A percentile compares a stretch with the other conserved stretches of the same genome.
phyloP scores from a whole-genome alignment of 192 early-diverging fungal species.

The Geosiphon pyriformis region DNA sequence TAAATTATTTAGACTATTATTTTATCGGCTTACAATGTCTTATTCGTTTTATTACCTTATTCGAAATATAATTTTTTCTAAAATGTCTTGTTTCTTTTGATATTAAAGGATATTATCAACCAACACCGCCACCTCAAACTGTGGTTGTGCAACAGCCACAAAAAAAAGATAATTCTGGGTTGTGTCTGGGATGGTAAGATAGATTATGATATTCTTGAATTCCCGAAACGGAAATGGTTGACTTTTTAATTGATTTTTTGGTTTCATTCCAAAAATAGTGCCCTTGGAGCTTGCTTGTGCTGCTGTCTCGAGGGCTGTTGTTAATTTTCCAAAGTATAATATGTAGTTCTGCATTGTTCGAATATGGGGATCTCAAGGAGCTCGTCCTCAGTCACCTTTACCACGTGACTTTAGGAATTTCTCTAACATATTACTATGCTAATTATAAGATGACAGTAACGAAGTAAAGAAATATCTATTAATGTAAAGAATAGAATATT shows the following conservation, averaged over 20 bases:
- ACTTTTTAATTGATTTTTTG: not conserved
- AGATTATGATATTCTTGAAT: not conserved
- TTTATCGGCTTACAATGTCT: no score
- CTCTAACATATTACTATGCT: not conserved
- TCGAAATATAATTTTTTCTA: not conserved
- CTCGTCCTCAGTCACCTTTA: not conserved
- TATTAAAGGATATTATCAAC: not conserved
- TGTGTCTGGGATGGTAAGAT: conserved; percentile 13
- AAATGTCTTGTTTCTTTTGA: not conserved
- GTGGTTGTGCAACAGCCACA: conserved; percentile 11
- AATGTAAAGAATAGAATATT: conserved; percentile 9
- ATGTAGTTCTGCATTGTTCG: not conserved
- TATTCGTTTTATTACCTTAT: no score
- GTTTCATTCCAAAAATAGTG: not conserved
- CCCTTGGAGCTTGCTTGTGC: conserved; percentile 11
- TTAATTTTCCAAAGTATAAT: not conserved
- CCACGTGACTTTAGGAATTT: not conserved
- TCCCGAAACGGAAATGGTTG: not conserved
- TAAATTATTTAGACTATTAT: no score
- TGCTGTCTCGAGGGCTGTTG: conserved; percentile 5
- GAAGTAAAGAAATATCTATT: conserved; percentile 8
- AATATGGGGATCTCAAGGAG: not conserved
- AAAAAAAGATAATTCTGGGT: not conserved
- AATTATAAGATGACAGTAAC: conserved; percentile 1
- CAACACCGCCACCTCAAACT: conserved; percentile 9